These are phyloP conservation scores for Polyrhizophydium stewartii DNA, from an alignment of 371 early-diverging fungal species.

Conservation along the genomic window DNA sequence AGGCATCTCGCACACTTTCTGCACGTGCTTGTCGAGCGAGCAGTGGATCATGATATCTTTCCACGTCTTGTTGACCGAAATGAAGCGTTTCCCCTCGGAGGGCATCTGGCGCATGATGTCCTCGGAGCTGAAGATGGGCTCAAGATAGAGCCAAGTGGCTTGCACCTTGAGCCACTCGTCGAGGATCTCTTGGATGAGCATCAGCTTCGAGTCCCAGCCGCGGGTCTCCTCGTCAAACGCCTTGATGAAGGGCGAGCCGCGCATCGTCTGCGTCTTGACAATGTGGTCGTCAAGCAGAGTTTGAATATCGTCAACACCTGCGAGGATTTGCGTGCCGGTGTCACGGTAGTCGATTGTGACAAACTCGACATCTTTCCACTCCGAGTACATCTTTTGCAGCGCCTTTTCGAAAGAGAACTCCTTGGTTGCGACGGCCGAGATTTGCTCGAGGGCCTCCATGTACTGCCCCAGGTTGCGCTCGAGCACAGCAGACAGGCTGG, in stretches of 20 bases:
- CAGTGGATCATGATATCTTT: conserved; percentile 48
- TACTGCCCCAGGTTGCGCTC: conserved; percentile 41
- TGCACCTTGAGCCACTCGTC: conserved; percentile 57
- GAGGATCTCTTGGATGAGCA: conserved; percentile 48
- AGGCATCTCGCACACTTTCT: conserved; percentile 41
- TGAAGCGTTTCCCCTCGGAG: conserved; percentile 46
- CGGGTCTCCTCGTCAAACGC: conserved; percentile 47
- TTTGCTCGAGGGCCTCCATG: conserved; percentile 40
- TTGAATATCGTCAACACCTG: conserved; percentile 48
- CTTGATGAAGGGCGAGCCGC: conserved; percentile 51
- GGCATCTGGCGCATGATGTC: conserved; percentile 60
- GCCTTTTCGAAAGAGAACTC: conserved; percentile 55
- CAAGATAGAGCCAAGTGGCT: conserved; percentile 51
- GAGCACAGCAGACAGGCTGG: conserved; percentile 39
- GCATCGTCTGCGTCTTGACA: conserved; percentile 53
- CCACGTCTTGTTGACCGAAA: conserved; percentile 49
- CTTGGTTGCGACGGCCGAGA: conserved; percentile 44
- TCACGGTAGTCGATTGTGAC: conserved; percentile 46
- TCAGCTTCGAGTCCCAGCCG: conserved; percentile 38
- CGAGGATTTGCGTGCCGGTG: conserved; percentile 47
- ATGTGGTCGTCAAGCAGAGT: conserved; percentile 52
- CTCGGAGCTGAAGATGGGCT: conserved; percentile 54
- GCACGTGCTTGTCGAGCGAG: conserved; percentile 32
- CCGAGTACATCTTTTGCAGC: conserved; percentile 48
- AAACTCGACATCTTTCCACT: conserved; percentile 48